phyloP scores from a whole-genome alignment of 2,329 filamentous ascomycete genomes.

The Diplodia sapinea region DNA sequence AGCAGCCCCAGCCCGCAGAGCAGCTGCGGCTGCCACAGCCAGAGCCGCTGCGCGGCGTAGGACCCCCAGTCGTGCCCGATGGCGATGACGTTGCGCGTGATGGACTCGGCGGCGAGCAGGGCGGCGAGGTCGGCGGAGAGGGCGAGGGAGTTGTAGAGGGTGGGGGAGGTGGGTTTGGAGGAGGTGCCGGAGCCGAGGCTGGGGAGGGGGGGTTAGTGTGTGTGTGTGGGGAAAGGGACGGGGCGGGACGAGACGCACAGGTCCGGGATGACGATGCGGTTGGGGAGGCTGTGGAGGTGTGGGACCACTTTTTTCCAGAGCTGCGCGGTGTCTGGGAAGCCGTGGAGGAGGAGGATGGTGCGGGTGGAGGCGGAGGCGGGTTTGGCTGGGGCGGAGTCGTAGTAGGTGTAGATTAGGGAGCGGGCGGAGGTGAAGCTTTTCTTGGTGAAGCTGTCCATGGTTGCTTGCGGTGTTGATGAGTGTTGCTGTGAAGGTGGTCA shows the following conservation, averaged over 20 bases:
- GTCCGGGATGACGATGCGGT: constrained; percentile 46
- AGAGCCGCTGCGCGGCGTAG: constrained; percentile 48
- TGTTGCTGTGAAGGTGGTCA: neutral
- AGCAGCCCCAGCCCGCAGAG: constrained; percentile 51
- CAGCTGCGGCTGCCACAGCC: constrained; percentile 50
- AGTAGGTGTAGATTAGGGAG: constrained; percentile 33
- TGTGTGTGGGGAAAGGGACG: too few relatives aligned
- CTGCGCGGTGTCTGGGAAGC: constrained; percentile 54
- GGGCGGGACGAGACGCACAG: constrained; percentile 29
- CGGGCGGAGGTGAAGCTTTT: constrained; percentile 29
- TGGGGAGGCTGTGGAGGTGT: constrained; percentile 45
- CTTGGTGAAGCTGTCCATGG: constrained; percentile 28
- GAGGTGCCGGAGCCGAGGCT: constrained; percentile 43
- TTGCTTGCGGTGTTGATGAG: neutral
- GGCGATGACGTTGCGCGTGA: constrained; percentile 40
- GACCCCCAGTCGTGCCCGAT: constrained; percentile 61
- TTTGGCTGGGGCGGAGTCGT: constrained; percentile 13
- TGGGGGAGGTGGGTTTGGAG: constrained; percentile 35
- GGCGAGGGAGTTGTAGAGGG: constrained; percentile 18
- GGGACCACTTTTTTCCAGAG: constrained; percentile 52
- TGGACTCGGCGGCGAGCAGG: constrained; percentile 35
- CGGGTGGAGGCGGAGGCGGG: neutral
- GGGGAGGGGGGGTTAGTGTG: too few relatives aligned
- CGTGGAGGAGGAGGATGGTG: constrained; percentile 50
- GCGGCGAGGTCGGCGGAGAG: constrained; percentile 30